Percentiles rank a stretch among this genome's conserved stretches.
Conservation (phyloP, 2,329 filamentous ascomycete species). For the Ceratocystis huliohia region DNA sequence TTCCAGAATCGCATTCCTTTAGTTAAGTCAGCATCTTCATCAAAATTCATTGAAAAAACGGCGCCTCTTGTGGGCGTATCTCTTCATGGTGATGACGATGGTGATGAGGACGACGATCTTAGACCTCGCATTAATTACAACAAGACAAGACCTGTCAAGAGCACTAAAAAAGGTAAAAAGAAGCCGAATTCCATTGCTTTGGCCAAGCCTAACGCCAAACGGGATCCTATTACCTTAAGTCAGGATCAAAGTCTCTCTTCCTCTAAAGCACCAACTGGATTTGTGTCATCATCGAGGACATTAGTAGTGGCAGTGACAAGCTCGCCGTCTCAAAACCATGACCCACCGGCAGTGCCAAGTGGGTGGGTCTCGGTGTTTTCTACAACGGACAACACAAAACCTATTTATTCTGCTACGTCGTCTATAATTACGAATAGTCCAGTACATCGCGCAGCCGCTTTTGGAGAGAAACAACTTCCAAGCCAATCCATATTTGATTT, state of each 20-base stretch:
- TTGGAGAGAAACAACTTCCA: constrained; percentile 66
- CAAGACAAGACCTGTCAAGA: constrained; percentile 18
- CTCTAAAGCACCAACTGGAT: constrained; percentile 6
- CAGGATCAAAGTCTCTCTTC: neutral
- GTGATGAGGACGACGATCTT: constrained; percentile 36
- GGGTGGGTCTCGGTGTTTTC: constrained; percentile 9
- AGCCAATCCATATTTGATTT: constrained; percentile 96
- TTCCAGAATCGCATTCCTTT: constrained; percentile 35
- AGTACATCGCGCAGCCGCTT: constrained; percentile 22
- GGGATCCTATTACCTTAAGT: neutral
- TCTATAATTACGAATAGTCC: neutral
- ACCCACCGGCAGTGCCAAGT: constrained; percentile 14
- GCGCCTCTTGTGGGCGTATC: constrained; percentile 28
- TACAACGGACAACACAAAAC: neutral
- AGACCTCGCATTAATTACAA: constrained; percentile 22
- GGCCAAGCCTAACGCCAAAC: neutral
- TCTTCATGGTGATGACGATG: constrained; percentile 34
- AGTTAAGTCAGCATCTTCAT: neutral
- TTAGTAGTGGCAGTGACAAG: no score
- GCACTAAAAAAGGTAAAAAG: constrained; percentile 41
- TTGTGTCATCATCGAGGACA: neutral
- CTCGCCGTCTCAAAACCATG: neutral
- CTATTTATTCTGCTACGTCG: no score
- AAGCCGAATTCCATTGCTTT: constrained; percentile 25
- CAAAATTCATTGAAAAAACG: constrained; percentile 30